Conservation (phyloP, 1,139 yeast species). For the Lodderomyces parapsilosis region DNA sequence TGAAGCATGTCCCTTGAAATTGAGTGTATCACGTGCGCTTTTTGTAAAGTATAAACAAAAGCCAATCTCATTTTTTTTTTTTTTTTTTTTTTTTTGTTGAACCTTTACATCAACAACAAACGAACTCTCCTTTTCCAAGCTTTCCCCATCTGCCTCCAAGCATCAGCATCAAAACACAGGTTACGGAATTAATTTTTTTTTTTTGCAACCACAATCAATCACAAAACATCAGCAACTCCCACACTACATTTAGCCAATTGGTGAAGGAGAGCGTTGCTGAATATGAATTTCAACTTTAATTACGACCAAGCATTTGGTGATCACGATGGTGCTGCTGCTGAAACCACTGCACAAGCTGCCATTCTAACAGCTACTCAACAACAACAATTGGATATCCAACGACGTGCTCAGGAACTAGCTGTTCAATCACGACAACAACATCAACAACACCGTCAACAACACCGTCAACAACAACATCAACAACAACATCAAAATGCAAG, state of each 20-base stretch:
- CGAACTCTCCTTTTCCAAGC: too few relatives aligned
- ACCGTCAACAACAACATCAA: slow-evolving; percentile 5
- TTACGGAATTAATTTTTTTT: slow-evolving; percentile 1
- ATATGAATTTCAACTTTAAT: slow-evolving; percentile 8
- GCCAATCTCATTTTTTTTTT: too few relatives aligned
- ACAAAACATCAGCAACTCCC: not conserved
- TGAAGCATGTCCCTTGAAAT: too few relatives aligned
- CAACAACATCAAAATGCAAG: slow-evolving; percentile 2
- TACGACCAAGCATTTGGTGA: slow-evolving; percentile 5
- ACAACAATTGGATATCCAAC: slow-evolving; percentile 10
- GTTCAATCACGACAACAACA: slow-evolving; percentile 7
- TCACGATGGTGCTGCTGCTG: slow-evolving; percentile 11
- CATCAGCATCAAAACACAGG: slow-evolving; percentile 1
- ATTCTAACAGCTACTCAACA: slow-evolving; percentile 11
- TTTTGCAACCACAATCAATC: slow-evolving; percentile 6
- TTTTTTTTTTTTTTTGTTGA: not conserved
- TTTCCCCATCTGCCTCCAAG: slow-evolving; percentile 1
- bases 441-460: slow-evolving; percentile 1
- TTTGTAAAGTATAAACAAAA: not conserved
- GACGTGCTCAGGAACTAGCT: slow-evolving; percentile 8
- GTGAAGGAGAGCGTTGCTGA: too few relatives aligned
- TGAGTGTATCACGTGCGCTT: slow-evolving; percentile 2
- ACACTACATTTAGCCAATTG: too few relatives aligned
- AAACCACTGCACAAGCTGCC: slow-evolving; percentile 14
- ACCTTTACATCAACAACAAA: slow-evolving; percentile 6